Percentiles rank a stretch among this genome's conserved stretches.
Evolutionary conservation across 106 monocot genomes (phyloP).

Genomic region (Iris macrosiphon): DNA sequence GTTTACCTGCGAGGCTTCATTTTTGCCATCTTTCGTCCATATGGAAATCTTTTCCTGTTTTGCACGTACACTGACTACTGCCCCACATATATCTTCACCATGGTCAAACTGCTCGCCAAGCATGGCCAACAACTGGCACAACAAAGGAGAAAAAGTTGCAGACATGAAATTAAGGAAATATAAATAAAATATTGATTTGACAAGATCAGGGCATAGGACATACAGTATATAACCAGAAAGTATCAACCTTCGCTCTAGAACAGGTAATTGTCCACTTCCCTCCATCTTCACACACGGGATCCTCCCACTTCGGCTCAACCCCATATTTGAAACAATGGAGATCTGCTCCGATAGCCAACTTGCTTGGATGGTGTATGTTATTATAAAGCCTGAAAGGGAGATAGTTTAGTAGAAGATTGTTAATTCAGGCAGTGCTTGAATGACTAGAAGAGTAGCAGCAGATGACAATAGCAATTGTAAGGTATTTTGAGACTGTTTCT

Average conservation of each 20-base stretch:
- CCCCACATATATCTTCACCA: conserved; percentile 65
- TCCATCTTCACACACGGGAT: conserved; percentile 56
- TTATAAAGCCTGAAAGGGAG: conserved; percentile 42
- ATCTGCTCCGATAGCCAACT: conserved; percentile 48
- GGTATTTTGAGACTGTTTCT: too few relatives aligned
- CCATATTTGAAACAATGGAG: conserved; percentile 54
- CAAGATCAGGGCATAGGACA: neutral
- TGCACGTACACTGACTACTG: conserved; percentile 46
- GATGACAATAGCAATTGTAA: too few relatives aligned
- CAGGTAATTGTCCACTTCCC: conserved; percentile 56
- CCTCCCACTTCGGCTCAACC: conserved; percentile 69
- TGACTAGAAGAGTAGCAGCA: too few relatives aligned
- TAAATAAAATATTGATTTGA: neutral
- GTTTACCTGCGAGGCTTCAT: conserved; percentile 50
- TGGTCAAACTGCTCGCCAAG: conserved; percentile 68
- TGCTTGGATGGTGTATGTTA: conserved; percentile 54
- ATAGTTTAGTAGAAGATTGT: neutral
- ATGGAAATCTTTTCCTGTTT: conserved; percentile 56
- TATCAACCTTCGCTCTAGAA: conserved; percentile 37
- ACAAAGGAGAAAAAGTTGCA: neutral
- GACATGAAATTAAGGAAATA: neutral
- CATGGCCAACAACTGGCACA: conserved; percentile 43
- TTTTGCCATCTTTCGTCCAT: conserved; percentile 59
- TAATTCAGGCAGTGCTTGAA: too few relatives aligned
- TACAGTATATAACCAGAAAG: conserved; percentile 62